A percentile compares a stretch with the other conserved stretches of the same genome.
Conservation (phyloP, 2,329 filamentous ascomycete species). For the Xylariaceae sp. region DNA sequence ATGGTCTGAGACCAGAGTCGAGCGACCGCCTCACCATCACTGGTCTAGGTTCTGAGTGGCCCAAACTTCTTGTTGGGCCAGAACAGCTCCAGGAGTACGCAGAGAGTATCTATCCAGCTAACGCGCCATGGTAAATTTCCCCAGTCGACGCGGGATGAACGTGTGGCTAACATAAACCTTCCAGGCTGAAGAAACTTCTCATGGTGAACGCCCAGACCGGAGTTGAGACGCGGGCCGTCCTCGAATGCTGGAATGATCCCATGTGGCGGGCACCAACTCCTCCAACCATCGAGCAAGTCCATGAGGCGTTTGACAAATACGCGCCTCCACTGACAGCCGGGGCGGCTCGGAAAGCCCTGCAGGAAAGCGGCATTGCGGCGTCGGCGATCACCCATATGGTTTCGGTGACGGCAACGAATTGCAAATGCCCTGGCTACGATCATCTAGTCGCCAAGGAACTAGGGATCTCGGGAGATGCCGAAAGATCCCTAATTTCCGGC, state of each 20-base stretch:
- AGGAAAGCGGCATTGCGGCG: conserved; percentile 35
- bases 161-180: not conserved
- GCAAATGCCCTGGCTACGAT: conserved; percentile 48
- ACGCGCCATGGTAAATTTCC: conserved; percentile 21
- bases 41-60: conserved; percentile 24
- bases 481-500: conserved; percentile 45
- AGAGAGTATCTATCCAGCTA: conserved; percentile 20
- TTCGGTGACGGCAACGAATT: conserved; percentile 47
- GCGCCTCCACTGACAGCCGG: conserved; percentile 42
- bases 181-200: conserved; percentile 27
- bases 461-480: conserved; percentile 38
- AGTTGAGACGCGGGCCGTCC: conserved; percentile 21
- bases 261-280: conserved; percentile 22
- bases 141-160: not conserved
- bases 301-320: conserved; percentile 36
- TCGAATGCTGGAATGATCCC: conserved; percentile 25
- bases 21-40: conserved; percentile 27
- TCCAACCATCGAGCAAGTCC: conserved; percentile 38
- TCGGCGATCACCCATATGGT: conserved; percentile 46
- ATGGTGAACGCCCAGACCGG: conserved; percentile 26
- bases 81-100: conserved; percentile 16
- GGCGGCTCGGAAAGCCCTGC: conserved; percentile 44
- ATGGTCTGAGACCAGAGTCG: not conserved
- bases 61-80: conserved; percentile 9
- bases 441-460: conserved; percentile 45